These are phyloP conservation scores for Pugionium cornutum DNA, from an alignment of 345 rosid genomes.

Conservation along the genomic window DNA sequence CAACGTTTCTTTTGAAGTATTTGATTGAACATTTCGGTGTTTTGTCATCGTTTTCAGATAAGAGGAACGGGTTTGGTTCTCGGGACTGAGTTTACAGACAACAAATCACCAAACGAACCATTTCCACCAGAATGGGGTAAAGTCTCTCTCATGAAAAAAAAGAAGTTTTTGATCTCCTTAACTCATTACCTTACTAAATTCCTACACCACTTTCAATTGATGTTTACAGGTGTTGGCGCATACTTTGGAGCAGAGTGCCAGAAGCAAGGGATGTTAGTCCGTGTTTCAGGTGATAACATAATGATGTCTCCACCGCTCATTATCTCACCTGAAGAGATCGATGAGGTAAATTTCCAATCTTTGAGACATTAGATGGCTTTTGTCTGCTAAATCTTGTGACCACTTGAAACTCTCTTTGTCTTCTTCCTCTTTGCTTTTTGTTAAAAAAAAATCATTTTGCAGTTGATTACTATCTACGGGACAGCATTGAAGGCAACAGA, in stretches of 20 bases:
- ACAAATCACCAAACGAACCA: conserved; percentile 83
- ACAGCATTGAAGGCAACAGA: conserved; percentile 77
- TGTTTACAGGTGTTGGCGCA: conserved; percentile 66
- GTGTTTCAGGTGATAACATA: conserved; percentile 83
- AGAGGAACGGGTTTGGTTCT: conserved; percentile 92
- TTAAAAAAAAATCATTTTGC: conserved; percentile 14
- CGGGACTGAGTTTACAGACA: conserved; percentile 82
- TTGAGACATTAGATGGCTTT: not conserved
- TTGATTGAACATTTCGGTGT: conserved; percentile 1
- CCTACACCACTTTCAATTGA: not conserved
- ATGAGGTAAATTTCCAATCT: conserved; percentile 50
- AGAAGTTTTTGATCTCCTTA: not conserved
- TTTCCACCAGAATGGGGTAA: conserved; percentile 98
- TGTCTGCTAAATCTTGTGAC: conserved; percentile 8
- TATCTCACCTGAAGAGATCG: conserved; percentile 69
- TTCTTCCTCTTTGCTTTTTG: not conserved
- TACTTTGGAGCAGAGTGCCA: conserved; percentile 87
- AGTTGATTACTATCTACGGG: conserved; percentile 73
- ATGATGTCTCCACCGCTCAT: conserved; percentile 92
- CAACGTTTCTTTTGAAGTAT: not conserved
- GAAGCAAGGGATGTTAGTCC: conserved; percentile 81
- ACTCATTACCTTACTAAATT: conserved; percentile 8
- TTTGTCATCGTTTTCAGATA: conserved; percentile 53
- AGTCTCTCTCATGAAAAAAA: conserved; percentile 23
- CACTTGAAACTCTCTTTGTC: not conserved